These are phyloP conservation scores for Punica granatum DNA, from an alignment of 345 rosid genomes.

Conservation along the genomic window DNA sequence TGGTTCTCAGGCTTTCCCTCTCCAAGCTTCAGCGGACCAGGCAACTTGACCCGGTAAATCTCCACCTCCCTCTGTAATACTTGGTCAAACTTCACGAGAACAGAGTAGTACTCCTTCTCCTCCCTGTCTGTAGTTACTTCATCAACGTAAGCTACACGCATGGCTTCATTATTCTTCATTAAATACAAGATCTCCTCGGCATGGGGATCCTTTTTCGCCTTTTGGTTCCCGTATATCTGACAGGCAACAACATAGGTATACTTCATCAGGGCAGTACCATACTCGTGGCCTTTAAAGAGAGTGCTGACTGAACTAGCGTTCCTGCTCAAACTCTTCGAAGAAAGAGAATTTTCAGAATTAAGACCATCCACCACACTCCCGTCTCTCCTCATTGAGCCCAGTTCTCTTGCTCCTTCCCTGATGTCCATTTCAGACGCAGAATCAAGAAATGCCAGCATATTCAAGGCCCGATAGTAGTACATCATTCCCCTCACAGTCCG, in stretches of 20 bases:
- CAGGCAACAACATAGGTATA: constrained; percentile 91
- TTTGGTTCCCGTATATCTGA: constrained; percentile 91
- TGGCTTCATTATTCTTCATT: constrained; percentile 87
- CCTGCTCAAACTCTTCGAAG: constrained; percentile 60
- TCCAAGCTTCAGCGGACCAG: constrained; percentile 94
- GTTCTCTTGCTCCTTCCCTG: constrained; percentile 69
- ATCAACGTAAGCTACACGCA: constrained; percentile 92
- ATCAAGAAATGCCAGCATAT: constrained; percentile 92
- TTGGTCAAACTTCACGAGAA: constrained; percentile 88
- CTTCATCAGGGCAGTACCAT: constrained; percentile 92
- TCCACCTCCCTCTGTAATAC: constrained; percentile 77
- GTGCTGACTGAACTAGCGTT: constrained; percentile 45
- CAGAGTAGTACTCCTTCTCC: constrained; percentile 74
- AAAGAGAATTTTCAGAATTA: constrained; percentile 33
- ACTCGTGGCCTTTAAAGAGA: constrained; percentile 73
- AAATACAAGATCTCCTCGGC: constrained; percentile 78
- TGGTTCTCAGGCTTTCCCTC: constrained; percentile 99
- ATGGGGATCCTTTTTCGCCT: constrained; percentile 78
- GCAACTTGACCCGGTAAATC: constrained; percentile 84
- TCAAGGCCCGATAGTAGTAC: constrained; percentile 94
- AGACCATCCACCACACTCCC: constrained; percentile 30
- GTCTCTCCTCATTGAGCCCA: constrained; percentile 57
- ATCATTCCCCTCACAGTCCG: constrained; percentile 99
- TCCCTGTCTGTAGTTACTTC: constrained; percentile 60
- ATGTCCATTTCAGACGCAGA: constrained; percentile 96